Percentiles rank a stretch among this genome's conserved stretches.
phyloP scores from a whole-genome alignment of 2,329 filamentous ascomycete species.

The Davidsoniella neocaledoniae region DNA sequence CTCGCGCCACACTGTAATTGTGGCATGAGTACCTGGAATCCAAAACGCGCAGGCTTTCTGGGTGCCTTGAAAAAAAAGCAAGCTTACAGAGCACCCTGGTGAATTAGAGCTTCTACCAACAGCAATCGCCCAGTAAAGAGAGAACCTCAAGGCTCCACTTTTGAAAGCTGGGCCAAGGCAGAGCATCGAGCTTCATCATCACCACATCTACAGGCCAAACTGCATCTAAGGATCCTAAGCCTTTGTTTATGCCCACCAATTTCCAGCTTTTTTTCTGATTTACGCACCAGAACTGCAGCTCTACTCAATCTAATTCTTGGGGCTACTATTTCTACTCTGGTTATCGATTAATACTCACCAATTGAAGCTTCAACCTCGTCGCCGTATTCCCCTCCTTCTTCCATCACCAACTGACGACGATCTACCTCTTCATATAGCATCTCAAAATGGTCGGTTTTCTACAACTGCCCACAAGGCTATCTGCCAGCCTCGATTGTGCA shows the following conservation, averaged over 20 bases:
- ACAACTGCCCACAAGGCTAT: not conserved
- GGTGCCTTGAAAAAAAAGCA: not conserved
- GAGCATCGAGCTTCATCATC: slow-evolving; percentile 13
- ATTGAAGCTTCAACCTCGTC: too few species aligned
- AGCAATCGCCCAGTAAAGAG: too few species aligned
- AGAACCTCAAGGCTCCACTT: too few species aligned
- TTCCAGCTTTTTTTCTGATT: not conserved
- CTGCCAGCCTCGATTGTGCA: not conserved
- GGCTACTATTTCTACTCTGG: not conserved
- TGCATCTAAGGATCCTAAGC: not conserved
- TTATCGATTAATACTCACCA: too few species aligned
- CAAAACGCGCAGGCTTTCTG: slow-evolving; percentile 6
- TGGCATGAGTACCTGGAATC: too few species aligned
- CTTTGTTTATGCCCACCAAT: not conserved
- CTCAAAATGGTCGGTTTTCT: slow-evolving; percentile 4
- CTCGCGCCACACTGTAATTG: too few species aligned
- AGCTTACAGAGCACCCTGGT: too few species aligned
- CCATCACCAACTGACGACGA: too few species aligned
- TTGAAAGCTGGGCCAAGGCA: slow-evolving; percentile 9
- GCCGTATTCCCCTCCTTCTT: too few species aligned
- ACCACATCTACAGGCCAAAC: not conserved
- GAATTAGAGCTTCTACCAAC: too few species aligned
- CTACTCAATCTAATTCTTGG: not conserved
- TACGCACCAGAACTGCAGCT: not conserved
- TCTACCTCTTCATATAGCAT: not conserved